These are phyloP conservation scores for Penicillium robsamsonii DNA, from an alignment of 495 filamentous ascomycete species.

Conservation along the genomic window DNA sequence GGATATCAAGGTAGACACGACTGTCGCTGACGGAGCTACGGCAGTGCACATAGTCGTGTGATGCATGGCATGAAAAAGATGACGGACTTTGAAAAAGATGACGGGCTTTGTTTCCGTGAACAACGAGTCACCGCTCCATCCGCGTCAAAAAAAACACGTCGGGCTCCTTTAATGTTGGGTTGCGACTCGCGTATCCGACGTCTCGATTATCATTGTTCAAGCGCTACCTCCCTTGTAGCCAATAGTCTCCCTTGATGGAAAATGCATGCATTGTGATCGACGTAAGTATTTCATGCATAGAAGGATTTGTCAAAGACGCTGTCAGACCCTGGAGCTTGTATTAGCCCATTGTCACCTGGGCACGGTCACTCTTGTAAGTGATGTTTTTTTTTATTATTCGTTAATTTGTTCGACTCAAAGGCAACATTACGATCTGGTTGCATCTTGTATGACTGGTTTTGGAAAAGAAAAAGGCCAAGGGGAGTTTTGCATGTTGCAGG, in stretches of 20 bases:
- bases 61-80: slow-evolving; percentile 21
- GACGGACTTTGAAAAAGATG: slow-evolving; percentile 11
- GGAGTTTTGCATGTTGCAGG: background rate
- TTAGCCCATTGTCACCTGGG: slow-evolving; percentile 3
- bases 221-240: background rate
- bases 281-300: slow-evolving; percentile 26
- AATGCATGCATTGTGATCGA: slow-evolving; percentile 22
- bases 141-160: slow-evolving; percentile 6
- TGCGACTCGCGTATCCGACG: slow-evolving; percentile 2
- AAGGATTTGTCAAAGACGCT: slow-evolving; percentile 22
- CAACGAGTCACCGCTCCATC: slow-evolving; percentile 34
- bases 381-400: background rate
- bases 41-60: slow-evolving; percentile 20
- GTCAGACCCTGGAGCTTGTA: slow-evolving; percentile 13
- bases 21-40: slow-evolving; percentile 16
- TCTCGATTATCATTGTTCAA: background rate
- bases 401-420: slow-evolving; percentile 2
- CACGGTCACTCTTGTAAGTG: background rate
- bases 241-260: background rate
- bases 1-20: slow-evolving; percentile 38
- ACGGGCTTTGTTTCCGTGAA: slow-evolving; percentile 10
- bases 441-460: slow-evolving; percentile 3
- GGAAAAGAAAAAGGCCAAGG: background rate
- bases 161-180: slow-evolving; percentile 6
- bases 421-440: slow-evolving; percentile 4